phyloP scores from a whole-genome alignment of 257 asterid species.

The Przewalskia tangutica region DNA sequence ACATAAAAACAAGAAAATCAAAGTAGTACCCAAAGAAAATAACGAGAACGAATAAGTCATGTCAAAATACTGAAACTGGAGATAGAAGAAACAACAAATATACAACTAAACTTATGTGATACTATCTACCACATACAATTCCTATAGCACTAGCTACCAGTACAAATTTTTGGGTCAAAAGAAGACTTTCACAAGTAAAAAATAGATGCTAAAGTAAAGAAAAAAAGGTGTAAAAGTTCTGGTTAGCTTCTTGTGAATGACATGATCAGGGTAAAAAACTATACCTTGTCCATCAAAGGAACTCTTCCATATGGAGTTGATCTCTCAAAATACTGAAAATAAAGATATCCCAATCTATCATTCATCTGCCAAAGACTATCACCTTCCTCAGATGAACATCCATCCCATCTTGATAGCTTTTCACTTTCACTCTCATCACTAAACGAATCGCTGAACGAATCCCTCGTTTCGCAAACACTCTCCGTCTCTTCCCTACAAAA shows the following conservation, averaged over 20 bases:
- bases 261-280: not conserved
- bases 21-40: too few species aligned
- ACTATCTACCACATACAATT: not conserved
- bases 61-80: too few species aligned
- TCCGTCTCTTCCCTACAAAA: constrained; percentile 36
- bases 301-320: constrained; percentile 47
- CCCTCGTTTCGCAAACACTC: constrained; percentile 36
- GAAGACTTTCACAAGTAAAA: not conserved
- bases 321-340: constrained; percentile 38
- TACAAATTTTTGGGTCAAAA: not conserved
- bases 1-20: too few species aligned
- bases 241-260: not conserved
- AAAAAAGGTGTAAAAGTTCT: not conserved
- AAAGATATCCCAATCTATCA: constrained; percentile 37
- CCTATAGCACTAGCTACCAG: not conserved
- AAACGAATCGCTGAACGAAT: constrained; percentile 41
- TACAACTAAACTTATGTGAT: not conserved
- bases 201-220: not conserved
- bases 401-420: constrained; percentile 51
- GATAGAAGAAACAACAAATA: too few species aligned
- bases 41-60: too few species aligned
- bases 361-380: constrained; percentile 24
- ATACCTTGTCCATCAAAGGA: constrained; percentile 53
- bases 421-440: constrained; percentile 51
- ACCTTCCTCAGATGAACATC: constrained; percentile 50